Conservation (phyloP, 805 yeast genomes). For the Candida nemodendra region DNA sequence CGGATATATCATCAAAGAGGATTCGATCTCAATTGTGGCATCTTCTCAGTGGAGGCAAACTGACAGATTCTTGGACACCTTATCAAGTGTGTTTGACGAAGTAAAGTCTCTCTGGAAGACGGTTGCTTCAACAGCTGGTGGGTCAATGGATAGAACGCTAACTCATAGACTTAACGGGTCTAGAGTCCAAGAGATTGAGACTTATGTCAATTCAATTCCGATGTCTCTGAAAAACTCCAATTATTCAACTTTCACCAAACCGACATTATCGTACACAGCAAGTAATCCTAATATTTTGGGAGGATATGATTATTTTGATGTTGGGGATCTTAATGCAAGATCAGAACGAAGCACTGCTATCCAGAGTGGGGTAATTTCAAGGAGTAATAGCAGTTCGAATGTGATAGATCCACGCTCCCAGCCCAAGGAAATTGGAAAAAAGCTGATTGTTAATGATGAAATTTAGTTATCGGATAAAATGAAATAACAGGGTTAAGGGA, state of each 20-base stretch:
- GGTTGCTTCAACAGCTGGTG: conserved; percentile 11
- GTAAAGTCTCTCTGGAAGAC: conserved; percentile 38
- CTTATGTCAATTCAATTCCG: conserved; percentile 32
- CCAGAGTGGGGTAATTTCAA: conserved; percentile 27
- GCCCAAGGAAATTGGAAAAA: conserved; percentile 24
- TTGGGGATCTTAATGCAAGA: conserved; percentile 50
- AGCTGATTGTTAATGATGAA: conserved; percentile 24
- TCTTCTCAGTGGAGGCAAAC: conserved; percentile 63
- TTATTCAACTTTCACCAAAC: conserved; percentile 18
- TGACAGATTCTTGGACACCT: conserved; percentile 50
- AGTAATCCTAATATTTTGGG: conserved; percentile 43
- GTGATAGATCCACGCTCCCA: conserved; percentile 8
- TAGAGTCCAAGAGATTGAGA: conserved; percentile 26
- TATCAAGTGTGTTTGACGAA: conserved; percentile 49
- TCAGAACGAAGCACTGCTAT: conserved; percentile 35
- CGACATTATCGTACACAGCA: conserved; percentile 3
- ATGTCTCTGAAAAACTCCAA: conserved; percentile 32
- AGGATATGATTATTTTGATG: conserved; percentile 61
- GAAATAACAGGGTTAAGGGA: no score
- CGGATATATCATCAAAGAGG: conserved; percentile 54
- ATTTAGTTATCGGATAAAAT: conserved; percentile 14
- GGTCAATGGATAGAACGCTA: conserved; percentile 4
- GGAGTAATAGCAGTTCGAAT: conserved; percentile 27
- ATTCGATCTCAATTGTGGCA: conserved; percentile 48
- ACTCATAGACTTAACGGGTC: conserved; percentile 7